These are phyloP conservation scores for Corymbia maculata DNA, from an alignment of 345 rosid genomes.

Conservation along the genomic window DNA sequence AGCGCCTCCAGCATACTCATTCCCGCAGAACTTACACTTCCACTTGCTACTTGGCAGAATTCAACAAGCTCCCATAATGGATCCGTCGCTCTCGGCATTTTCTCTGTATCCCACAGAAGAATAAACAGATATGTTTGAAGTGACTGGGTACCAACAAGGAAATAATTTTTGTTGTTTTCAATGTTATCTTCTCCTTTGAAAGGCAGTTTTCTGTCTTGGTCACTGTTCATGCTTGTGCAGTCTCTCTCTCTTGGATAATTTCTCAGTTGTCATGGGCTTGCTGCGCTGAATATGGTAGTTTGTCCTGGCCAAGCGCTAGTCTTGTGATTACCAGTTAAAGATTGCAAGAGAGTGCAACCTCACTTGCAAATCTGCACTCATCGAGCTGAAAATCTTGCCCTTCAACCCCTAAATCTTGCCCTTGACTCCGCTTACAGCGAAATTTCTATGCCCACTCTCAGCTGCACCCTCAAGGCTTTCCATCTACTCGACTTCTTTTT, in stretches of 20 bases:
- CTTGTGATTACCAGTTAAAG: neutral
- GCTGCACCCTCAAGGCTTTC: too few relatives aligned
- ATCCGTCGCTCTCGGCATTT: slow-evolving; percentile 11
- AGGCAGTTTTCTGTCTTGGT: neutral
- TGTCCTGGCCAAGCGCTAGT: neutral
- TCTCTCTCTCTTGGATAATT: neutral
- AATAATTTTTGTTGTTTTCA: neutral
- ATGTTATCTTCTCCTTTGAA: neutral
- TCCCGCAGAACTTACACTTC: too few relatives aligned
- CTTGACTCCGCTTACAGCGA: neutral
- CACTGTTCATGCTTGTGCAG: neutral
- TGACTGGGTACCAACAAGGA: neutral
- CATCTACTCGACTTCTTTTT: too few relatives aligned
- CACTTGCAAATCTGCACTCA: neutral
- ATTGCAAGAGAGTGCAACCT: neutral
- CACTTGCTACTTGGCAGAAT: neutral
- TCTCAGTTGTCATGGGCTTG: neutral
- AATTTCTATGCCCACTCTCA: too few relatives aligned
- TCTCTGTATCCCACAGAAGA: slow-evolving; percentile 29
- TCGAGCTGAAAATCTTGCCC: neutral
- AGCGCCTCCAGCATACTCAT: neutral
- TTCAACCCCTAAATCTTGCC: neutral
- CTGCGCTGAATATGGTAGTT: neutral
- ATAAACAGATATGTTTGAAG: neutral
- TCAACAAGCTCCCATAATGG: neutral